phyloP scores from a whole-genome alignment of 441 rosid species.

The Euphorbia celastroides region DNA sequence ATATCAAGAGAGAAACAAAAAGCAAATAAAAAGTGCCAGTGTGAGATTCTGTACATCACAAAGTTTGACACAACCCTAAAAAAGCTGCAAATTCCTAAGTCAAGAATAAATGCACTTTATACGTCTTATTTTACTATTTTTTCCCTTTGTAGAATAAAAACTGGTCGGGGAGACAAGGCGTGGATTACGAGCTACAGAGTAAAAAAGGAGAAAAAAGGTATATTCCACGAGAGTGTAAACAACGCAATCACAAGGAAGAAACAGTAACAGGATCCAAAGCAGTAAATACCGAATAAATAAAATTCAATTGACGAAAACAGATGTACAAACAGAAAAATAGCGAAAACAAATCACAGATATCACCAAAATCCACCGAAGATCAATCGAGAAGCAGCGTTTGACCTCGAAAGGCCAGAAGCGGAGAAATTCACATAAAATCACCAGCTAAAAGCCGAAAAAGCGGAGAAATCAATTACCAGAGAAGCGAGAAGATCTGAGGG shows the following conservation, averaged over 20 bases:
- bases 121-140: neutral
- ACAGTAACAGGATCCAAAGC: neutral
- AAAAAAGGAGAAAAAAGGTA: neutral
- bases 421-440: neutral
- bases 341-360: slow-evolving; percentile 13
- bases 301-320: neutral
- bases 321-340: neutral
- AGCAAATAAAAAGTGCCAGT: neutral
- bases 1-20: neutral
- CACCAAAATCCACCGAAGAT: neutral
- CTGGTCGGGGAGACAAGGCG: neutral
- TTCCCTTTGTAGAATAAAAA: neutral
- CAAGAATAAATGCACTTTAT: slow-evolving; percentile 8
- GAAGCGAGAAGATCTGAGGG: slow-evolving; percentile 2
- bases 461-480: slow-evolving; percentile 12
- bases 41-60: neutral
- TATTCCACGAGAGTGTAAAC: neutral
- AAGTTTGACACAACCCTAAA: neutral
- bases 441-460: neutral
- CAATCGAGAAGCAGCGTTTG: neutral
- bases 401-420: neutral
- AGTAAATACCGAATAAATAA: too few relatives aligned
- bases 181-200: neutral
- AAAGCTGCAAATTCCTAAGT: neutral
- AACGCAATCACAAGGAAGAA: neutral